These are phyloP conservation scores for Triticum monococcum DNA, from an alignment of 176 grass and related monocot species.

Conservation along the genomic window DNA sequence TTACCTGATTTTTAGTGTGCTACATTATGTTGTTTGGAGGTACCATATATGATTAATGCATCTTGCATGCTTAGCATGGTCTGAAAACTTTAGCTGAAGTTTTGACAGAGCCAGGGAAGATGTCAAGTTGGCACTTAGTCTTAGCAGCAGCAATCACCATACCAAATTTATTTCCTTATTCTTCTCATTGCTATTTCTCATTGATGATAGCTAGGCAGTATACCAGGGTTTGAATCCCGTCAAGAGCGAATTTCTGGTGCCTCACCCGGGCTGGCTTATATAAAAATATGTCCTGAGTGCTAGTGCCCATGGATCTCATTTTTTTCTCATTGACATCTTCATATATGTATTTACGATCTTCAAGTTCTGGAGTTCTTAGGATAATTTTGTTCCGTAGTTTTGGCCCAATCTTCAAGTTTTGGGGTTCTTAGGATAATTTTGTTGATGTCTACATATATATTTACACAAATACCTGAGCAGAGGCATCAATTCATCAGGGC, in stretches of 20 bases:
- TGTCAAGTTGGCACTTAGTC: neutral
- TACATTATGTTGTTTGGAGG: neutral
- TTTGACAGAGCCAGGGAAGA: conserved; percentile 19
- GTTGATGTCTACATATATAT: neutral
- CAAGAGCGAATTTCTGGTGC: no score
- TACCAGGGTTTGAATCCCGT: no score
- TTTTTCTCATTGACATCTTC: neutral
- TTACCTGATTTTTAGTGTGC: neutral
- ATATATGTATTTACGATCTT: no score
- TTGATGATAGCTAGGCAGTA: no score
- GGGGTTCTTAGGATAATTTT: neutral
- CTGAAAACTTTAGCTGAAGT: no score
- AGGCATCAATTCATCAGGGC: neutral
- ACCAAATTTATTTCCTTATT: neutral
- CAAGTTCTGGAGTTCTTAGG: neutral
- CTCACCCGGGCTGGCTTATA: no score
- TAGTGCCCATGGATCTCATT: no score
- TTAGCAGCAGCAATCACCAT: neutral
- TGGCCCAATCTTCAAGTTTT: neutral
- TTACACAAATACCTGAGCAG: neutral
- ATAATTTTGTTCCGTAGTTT: neutral
- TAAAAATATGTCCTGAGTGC: no score
- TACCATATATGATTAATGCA: neutral
- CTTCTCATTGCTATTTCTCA: neutral
- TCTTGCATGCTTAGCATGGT: neutral